Percentiles rank a stretch among this genome's conserved stretches.
These are phyloP conservation scores for Hemerocallis citrina DNA, from an alignment of 106 monocot species.

Conservation along the genomic window DNA sequence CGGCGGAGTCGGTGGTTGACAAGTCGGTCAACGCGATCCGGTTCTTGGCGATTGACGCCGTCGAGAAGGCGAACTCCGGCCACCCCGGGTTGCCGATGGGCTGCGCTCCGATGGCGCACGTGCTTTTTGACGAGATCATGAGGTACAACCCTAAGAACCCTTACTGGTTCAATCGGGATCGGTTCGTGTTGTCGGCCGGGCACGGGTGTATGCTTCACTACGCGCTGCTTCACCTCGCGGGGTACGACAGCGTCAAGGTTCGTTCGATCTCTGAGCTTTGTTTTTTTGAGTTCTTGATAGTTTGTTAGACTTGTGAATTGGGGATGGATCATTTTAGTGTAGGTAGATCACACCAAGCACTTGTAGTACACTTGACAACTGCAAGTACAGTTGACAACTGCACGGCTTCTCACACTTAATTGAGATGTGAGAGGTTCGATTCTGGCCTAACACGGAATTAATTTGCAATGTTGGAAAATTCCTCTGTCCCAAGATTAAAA, in stretches of 20 bases:
- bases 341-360: no score
- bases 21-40: conserved; percentile 60
- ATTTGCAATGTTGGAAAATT: no score
- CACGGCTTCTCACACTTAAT: no score
- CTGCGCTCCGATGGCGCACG: conserved; percentile 57
- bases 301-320: no score
- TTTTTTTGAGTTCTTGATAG: no score
- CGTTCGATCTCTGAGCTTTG: neutral
- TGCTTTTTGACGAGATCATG: conserved; percentile 60
- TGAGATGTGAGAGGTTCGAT: no score
- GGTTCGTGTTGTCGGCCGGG: conserved; percentile 60
- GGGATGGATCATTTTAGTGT: no score
- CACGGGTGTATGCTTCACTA: conserved; percentile 65
- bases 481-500: no score
- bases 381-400: no score
- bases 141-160: conserved; percentile 67
- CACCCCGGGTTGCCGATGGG: conserved; percentile 81
- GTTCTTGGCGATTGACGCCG: conserved; percentile 58
- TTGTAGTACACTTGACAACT: no score
- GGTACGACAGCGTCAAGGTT: conserved; percentile 86
- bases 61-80: conserved; percentile 83
- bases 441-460: no score
- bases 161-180: conserved; percentile 58
- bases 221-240: conserved; percentile 78
- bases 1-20: conserved; percentile 27